Base-by-base conservation (phyloP, 495 filamentous ascomycete species). In the Pseudevernia furfuracea region DNA sequence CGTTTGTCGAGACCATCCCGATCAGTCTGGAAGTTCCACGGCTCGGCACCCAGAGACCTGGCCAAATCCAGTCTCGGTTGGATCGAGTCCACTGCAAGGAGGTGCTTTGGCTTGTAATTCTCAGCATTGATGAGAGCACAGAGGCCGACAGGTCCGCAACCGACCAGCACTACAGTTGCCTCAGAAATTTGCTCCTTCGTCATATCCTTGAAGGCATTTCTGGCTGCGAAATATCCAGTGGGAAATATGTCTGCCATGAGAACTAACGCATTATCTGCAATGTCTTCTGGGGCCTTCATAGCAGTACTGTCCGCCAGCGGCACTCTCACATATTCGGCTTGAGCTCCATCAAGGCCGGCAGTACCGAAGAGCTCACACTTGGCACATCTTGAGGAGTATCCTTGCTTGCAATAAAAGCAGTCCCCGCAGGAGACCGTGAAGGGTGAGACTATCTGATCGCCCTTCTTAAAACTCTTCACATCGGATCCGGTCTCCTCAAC, bases 351-450 rank as follows among this genome's bases (percentile, higher is more conserved):
- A 37, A 96, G 78, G 7, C 74, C 73, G 21, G 82, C 76, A 52
- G 81, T 87, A 48, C 93, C 93, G 68, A 96, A 96, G 2, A 98
- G 81, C 25, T 81, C 73, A 30, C 78, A 81, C 66, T 89, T 84
- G n/a, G 80, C 79, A 74, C 94, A 98, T 59, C 93, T 87, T 14
- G 91, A 92, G 15, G 91, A 91, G 75, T 82, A 89, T 23, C 87
- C 88, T 65, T 87, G 82, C 53, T 79, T 84, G 81, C 93, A 98
- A 80, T 96, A 97, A 80, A 93, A 97, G 76, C 93, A 97, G 46
- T 86, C 79, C 53, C 84, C 83, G 76, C 91, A 96, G 19, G 91
- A 96, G 11, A 85, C 82, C 30, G 92, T 96, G 73, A 96, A 96
- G 0, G 92, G 89, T 21, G 85, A 82, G 38, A 96, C 89, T 28